Base-by-base conservation (phyloP, 2,329 filamentous ascomycete genomes). In the Pseudopithomyces chartarum region DNA sequence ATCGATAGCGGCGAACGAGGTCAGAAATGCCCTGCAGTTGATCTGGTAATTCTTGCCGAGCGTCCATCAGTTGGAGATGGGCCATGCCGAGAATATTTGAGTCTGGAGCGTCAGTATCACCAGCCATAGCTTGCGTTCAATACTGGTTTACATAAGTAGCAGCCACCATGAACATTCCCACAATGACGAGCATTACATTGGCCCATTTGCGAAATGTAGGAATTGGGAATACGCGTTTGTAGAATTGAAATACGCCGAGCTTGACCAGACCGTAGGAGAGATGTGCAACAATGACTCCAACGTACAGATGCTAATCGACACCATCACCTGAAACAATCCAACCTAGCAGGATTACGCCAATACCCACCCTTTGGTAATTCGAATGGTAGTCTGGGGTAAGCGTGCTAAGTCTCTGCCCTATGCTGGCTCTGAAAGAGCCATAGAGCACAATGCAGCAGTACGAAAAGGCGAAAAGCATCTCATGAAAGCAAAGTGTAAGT, bases 21-120 rank as follows among this genome's bases (percentile, higher is more conserved):
- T 48, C 8, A 48, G 23, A 19, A 48, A 48, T 12, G 45, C 26
- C 13, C 45, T 26, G 13, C 36, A 48, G 17, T 48, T 48, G 29
- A 48, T 48, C n/a, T 13, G 13, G 45, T 36, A 36, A 33, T 34
- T 36, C 7, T 48, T 48, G 15, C 45, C 45, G 12, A 48, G 45
- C 8, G 45, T 48, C 45, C 45, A 48, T 26, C 45, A 48, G 32
- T 48, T 36, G 26, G 45, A 48, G 29, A 48, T 48, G n/a, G 45
- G 45, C 45, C 45, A 48, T 12, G 45, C 29, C 8, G 45, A 48
- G 45, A 48, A 48, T n/a, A 48, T 36, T 22, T 36, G 45, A 33
- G 45, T 48, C 45, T 48, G 34, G 34, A 38, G 34, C 34, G 11
- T 38, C 12, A 38, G 34, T 12, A 38, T 38, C 34, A 38, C 34